These are phyloP conservation scores for Schizopora paradoxa DNA, from an alignment of 1,284 basidiomycete genomes.

Conservation along the genomic window DNA sequence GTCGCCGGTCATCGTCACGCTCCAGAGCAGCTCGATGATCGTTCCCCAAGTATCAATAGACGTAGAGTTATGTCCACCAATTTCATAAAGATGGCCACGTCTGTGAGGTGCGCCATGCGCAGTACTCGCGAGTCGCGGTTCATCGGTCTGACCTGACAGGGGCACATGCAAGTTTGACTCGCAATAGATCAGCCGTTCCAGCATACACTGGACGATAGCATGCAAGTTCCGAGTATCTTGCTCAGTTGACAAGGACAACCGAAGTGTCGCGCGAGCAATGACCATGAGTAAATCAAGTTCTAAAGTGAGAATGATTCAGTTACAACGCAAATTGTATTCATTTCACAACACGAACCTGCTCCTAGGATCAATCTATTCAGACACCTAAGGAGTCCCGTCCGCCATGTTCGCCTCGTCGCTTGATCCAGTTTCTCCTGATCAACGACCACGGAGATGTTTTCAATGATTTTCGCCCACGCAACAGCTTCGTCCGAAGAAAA, in stretches of 20 bases:
- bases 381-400: slow-evolving; percentile 46
- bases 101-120: slow-evolving; percentile 30
- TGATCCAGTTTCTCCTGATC: slow-evolving; percentile 44
- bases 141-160: not conserved
- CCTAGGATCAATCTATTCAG: slow-evolving; percentile 37
- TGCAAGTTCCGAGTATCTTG: not conserved
- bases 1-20: slow-evolving; percentile 41
- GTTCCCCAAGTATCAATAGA: slow-evolving; percentile 42
- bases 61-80: slow-evolving; percentile 1
- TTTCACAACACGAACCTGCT: slow-evolving; percentile 19
- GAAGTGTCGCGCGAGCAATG: slow-evolving; percentile 12
- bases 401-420: slow-evolving; percentile 54
- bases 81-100: slow-evolving; percentile 36
- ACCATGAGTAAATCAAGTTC: slow-evolving; percentile 8
- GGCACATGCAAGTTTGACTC: slow-evolving; percentile 30
- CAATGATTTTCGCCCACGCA: slow-evolving; percentile 65
- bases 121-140: not conserved
- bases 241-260: slow-evolving; percentile 21
- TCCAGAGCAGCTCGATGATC: slow-evolving; percentile 55
- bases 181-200: slow-evolving; percentile 31
- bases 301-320: slow-evolving; percentile 4
- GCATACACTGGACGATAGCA: slow-evolving; percentile 5
- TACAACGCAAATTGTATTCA: not conserved
- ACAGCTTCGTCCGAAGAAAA: slow-evolving; percentile 40
- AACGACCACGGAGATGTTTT: slow-evolving; percentile 55